phyloP scores from a whole-genome alignment of 441 rosid genomes.

The Erodium texanum region DNA sequence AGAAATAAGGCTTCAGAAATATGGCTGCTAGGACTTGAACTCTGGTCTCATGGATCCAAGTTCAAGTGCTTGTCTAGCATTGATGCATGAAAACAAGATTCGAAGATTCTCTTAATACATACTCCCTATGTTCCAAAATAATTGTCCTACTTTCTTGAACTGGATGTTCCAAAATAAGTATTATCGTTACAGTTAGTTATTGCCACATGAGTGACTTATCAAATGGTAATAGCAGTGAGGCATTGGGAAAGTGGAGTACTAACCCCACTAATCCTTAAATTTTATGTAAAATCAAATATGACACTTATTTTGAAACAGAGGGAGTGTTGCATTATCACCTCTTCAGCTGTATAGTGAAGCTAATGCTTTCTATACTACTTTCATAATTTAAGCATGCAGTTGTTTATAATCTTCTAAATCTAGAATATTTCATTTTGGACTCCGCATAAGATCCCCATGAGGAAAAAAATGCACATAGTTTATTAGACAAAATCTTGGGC shows the following conservation, averaged over 20 bases:
- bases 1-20: too few species aligned
- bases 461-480: not conserved
- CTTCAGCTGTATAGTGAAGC: not conserved
- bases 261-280: too few species aligned
- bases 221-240: not conserved
- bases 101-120: not conserved
- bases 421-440: not conserved
- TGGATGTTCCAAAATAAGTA: not conserved
- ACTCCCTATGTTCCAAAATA: too few species aligned
- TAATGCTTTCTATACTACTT: not conserved
- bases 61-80: too few species aligned
- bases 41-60: too few species aligned
- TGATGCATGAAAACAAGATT: not conserved
- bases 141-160: not conserved
- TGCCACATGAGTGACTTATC: not conserved
- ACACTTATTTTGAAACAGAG: not conserved
- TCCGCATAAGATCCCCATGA: not conserved
- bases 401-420: not conserved
- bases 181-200: not conserved
- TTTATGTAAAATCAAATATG: too few species aligned
- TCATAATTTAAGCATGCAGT: not conserved
- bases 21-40: too few species aligned
- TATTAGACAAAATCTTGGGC: not conserved
- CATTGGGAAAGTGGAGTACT: not conserved
- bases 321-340: not conserved